Conservation (phyloP, 1,284 basidiomycete genomes). For the Marasmius oreades region DNA sequence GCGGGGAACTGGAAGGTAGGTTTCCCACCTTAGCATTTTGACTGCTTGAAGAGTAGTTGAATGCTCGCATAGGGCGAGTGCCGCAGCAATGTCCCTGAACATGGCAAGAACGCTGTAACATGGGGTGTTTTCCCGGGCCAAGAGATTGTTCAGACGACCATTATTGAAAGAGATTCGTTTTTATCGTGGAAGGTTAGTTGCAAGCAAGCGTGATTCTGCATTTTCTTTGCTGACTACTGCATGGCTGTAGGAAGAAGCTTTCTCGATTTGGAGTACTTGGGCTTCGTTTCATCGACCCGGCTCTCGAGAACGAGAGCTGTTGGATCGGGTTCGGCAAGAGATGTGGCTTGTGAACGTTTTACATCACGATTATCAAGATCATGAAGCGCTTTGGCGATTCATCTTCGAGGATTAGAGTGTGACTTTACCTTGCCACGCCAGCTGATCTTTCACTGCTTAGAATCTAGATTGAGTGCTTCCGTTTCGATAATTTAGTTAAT, state of each 20-base stretch:
- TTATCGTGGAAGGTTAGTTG: conserved; percentile 82
- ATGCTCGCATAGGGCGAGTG: conserved; percentile 3
- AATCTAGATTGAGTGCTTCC: too few species aligned
- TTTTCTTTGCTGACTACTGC: conserved; percentile 1
- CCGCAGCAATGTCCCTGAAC: conserved; percentile 24
- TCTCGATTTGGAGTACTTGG: conserved; percentile 96
- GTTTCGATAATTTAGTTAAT: too few species aligned
- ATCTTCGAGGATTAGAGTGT: conserved; percentile 43
- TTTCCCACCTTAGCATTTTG: neutral
- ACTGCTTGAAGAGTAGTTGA: neutral
- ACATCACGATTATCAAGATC: conserved; percentile 90
- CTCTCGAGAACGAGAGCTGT: conserved; percentile 69
- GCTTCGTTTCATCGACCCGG: conserved; percentile 79
- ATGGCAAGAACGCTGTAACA: conserved; percentile 91
- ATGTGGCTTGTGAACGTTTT: conserved; percentile 93
- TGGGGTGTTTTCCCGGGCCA: conserved; percentile 99
- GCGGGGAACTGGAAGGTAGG: conserved; percentile 11
- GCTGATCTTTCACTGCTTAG: too few species aligned
- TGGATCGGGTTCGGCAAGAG: conserved; percentile 69
- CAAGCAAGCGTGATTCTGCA: neutral
- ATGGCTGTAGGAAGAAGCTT: conserved; percentile 82
- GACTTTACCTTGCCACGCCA: neutral
- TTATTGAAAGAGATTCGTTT: conserved; percentile 93
- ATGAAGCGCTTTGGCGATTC: conserved; percentile 85
- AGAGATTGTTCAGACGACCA: conserved; percentile 95